Base-by-base conservation (phyloP, 139 green algal species). In the Chlamydomonas sphaeroides region DNA sequence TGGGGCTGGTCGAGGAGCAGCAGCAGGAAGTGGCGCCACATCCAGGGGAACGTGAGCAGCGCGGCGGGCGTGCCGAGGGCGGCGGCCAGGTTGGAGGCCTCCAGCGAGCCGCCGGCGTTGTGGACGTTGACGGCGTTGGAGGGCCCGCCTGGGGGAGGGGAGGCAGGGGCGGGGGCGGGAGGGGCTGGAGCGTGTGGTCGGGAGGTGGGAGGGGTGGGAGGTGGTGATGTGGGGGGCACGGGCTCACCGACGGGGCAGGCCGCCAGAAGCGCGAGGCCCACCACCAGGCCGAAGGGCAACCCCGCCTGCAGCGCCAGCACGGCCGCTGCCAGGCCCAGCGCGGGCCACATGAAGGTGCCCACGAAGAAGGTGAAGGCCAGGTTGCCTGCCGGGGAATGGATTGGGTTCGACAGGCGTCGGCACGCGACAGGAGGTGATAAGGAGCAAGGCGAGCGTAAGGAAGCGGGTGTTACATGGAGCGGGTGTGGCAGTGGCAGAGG, bases 211-310 rank as follows among this genome's bases (percentile, higher is more conserved):
- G 35, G 35, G 65, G n/a, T n/a, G n/a, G n/a, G n/a, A n/a, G n/a
- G n/a, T n/a, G n/a, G n/a, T n/a, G n/a, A n/a, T n/a, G n/a, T n/a
- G n/a, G n/a, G n/a, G n/a, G n/a, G n/a, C n/a, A n/a, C n/a, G n/a
- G n/a, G n/a, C 72, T 59, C 67, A 80, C 72, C 72, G 15, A 80
- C 72, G 30, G 72, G 72, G n/a, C 72, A 80, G 1, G 72, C 72
- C 28, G 72, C 56, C 17, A 80, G 56, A 2, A 80, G 35, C 25
- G 61, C 72, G 28, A 80, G 57, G n/a, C 72, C 72, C 36, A 80
- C 72, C 8, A 42, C 72, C 32, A 68, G 28, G 5, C 32, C 56
- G 7, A 80, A 69, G 1, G 72, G 72, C 26, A 67, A 6, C 17
- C 72, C 57, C 15, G 14, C 8, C 72, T 68, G 72, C 32, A 80